A percentile compares a stretch with the other conserved stretches of the same genome.
These are phyloP conservation scores for Copromyces sp. DNA, from an alignment of 495 filamentous ascomycete species.

Conservation along the genomic window DNA sequence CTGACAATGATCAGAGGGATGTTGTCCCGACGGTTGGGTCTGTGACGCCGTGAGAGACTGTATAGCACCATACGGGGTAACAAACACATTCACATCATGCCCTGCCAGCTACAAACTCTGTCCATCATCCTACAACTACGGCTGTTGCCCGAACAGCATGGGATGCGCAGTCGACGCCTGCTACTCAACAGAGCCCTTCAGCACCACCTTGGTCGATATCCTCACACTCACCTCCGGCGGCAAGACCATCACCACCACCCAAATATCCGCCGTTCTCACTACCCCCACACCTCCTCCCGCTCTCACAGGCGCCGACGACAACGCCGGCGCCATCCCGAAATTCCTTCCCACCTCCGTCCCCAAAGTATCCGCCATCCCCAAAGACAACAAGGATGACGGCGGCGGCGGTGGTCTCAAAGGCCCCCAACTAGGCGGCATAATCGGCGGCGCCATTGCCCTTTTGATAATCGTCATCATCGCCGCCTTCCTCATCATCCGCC, in stretches of 20 bases:
- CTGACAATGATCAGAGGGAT: slow-evolving; percentile 16
- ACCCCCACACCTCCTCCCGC: slow-evolving; percentile 19
- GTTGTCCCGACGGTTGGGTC: slow-evolving; percentile 27
- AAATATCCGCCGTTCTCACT: slow-evolving; percentile 16
- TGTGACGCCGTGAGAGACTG: slow-evolving; percentile 22
- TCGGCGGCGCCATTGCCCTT: slow-evolving; percentile 31
- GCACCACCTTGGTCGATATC: slow-evolving; percentile 20
- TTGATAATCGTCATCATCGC: slow-evolving; percentile 27
- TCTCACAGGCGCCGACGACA: not conserved
- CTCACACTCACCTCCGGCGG: slow-evolving; percentile 26
- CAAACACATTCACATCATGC: slow-evolving; percentile 18
- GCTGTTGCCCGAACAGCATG: slow-evolving; percentile 32
- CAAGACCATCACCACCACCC: slow-evolving; percentile 17
- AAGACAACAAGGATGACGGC: slow-evolving; percentile 2
- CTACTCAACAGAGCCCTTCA: slow-evolving; percentile 25
- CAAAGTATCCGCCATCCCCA: slow-evolving; percentile 19
- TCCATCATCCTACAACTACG: slow-evolving; percentile 26
- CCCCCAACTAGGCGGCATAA: slow-evolving; percentile 32
- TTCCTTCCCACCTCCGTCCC: slow-evolving; percentile 29
- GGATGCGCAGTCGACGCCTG: slow-evolving; percentile 28
- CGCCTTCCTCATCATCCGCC: slow-evolving; percentile 28
- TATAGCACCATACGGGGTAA: slow-evolving; percentile 18
- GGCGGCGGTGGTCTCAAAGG: slow-evolving; percentile 19
- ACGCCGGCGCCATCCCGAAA: slow-evolving; percentile 17
- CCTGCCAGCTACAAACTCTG: slow-evolving; percentile 27